phyloP scores from a whole-genome alignment of 495 filamentous ascomycete genomes.

The Neohortaea acidophila region DNA sequence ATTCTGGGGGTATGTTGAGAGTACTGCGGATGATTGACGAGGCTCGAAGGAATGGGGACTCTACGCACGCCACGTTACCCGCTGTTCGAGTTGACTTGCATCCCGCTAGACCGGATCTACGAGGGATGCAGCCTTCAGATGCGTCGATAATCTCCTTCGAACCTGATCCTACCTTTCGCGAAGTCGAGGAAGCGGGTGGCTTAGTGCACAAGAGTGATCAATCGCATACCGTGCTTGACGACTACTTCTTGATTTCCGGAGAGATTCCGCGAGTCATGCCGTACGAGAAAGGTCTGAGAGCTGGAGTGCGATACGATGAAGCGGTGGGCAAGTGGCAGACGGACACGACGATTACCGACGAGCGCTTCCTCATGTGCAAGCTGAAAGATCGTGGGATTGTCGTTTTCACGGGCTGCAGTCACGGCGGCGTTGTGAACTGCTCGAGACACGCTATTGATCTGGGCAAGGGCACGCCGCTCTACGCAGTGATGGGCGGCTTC shows the following conservation, averaged over 20 bases:
- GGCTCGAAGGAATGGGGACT: slow-evolving; percentile 16
- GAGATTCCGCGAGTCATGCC: slow-evolving; percentile 39
- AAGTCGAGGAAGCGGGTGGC: slow-evolving; percentile 36
- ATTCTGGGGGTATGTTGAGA: slow-evolving; percentile 41
- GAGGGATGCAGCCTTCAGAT: slow-evolving; percentile 25
- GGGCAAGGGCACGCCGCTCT: slow-evolving; percentile 31
- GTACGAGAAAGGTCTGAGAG: slow-evolving; percentile 39
- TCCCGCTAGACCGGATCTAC: slow-evolving; percentile 38
- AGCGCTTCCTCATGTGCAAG: slow-evolving; percentile 44
- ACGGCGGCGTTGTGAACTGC: slow-evolving; percentile 45
- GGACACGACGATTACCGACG: slow-evolving; percentile 42
- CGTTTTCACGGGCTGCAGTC: slow-evolving; percentile 48
- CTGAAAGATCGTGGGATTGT: slow-evolving; percentile 47
- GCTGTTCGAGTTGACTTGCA: slow-evolving; percentile 41
- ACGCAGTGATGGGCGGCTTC: slow-evolving; percentile 45
- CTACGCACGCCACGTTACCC: slow-evolving; percentile 1
- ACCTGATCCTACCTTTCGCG: slow-evolving; percentile 42
- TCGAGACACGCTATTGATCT: slow-evolving; percentile 35
- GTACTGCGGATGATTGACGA: slow-evolving; percentile 34
- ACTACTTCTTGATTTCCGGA: slow-evolving; percentile 43
- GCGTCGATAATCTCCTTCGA: slow-evolving; percentile 36
- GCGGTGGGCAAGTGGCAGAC: slow-evolving; percentile 36
- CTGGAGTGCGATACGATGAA: slow-evolving; percentile 34
- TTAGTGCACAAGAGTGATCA: slow-evolving; percentile 31
- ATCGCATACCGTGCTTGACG: slow-evolving; percentile 37